Evolutionary conservation across 345 rosid genomes (phyloP), one percentile per base, ranked within the genome.

Genomic region (Bruguiera gymnorhiza): DNA sequence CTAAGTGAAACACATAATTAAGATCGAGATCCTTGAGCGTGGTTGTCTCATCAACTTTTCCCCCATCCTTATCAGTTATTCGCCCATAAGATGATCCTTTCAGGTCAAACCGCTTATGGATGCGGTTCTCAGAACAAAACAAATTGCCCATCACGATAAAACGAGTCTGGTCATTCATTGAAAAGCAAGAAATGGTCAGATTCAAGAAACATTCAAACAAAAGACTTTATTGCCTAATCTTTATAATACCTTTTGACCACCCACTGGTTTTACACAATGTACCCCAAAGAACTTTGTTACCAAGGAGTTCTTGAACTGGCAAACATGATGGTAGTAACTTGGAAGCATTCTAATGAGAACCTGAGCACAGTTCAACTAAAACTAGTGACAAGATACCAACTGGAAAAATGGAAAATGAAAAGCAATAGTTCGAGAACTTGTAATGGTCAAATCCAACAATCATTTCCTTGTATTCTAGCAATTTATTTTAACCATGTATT

Each of bases 61-160:
- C 79, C 62, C 80, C 86, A 52, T 68, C 80, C 54, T 85, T 88
- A 50, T 80, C 87, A 36, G 85, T 84, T 2, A 79, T 80, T 24
- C 93, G 93, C 9, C 93, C 91, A 51, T 88, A 77, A 62, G 93
- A 88, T 32, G 93, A 88, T 26, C 93, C 93, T 83, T 88, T 88
- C 60, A 88, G 70, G 77, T 88, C 91, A 62, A 84, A 88, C 18
- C 93, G 80, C 65, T 80, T 85, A 70, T 88, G 93, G 66, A 88
- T 86, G 1, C 84, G 81, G 66, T 84, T 76, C 65, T 88, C 89
- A 19, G 89, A 83, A 76, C 89, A 83, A 72, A 88, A 86, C 24
- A 86, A 69, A 73, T 88, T 88, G 43, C 91, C 91, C 87, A 88
- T 88, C 31, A 88, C 83, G 63, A 88, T 77, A 68, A 88, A 88